Conservation (phyloP, 768 basidiomycete genomes). For the Kwoniella botswanensis region DNA sequence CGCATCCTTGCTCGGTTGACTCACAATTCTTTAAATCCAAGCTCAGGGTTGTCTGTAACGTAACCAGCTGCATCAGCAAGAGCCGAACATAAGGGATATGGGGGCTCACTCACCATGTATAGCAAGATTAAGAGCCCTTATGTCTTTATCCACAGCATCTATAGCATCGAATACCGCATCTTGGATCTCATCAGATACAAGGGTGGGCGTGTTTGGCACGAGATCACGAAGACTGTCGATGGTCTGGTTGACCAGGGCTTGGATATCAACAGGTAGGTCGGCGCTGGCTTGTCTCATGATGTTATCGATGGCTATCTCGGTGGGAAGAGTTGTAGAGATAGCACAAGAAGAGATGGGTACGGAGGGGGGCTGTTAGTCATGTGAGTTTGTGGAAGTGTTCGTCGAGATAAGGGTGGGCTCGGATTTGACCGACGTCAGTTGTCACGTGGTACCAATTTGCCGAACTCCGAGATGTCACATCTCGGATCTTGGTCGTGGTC, state of each 20-base stretch:
- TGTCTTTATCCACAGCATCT: constrained; percentile 25
- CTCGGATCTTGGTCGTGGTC: not conserved
- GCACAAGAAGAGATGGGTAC: not conserved
- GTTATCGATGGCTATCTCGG: no score
- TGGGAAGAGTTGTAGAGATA: not conserved
- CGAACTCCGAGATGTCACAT: not conserved
- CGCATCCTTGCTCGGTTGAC: not conserved
- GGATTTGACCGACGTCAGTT: not conserved
- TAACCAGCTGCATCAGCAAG: not conserved
- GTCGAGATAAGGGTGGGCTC: not conserved
- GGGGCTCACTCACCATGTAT: constrained; percentile 27
- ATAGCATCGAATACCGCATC: constrained; percentile 33
- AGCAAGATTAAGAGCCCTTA: constrained; percentile 28
- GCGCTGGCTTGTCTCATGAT: not conserved
- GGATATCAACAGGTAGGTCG: constrained; percentile 14
- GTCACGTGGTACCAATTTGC: not conserved
- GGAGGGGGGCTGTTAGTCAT: not conserved
- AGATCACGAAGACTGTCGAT: constrained; percentile 27
- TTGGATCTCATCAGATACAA: constrained; percentile 32
- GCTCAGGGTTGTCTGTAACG: constrained; percentile 28
- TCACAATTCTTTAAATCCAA: constrained; percentile 32
- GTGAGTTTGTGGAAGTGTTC: not conserved
- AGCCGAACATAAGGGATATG: not conserved
- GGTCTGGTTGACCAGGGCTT: constrained; percentile 31
- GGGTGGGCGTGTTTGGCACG: constrained; percentile 18